Conservation (phyloP, 2,329 filamentous ascomycete species). For the Plectosphaerella cucumerina region DNA sequence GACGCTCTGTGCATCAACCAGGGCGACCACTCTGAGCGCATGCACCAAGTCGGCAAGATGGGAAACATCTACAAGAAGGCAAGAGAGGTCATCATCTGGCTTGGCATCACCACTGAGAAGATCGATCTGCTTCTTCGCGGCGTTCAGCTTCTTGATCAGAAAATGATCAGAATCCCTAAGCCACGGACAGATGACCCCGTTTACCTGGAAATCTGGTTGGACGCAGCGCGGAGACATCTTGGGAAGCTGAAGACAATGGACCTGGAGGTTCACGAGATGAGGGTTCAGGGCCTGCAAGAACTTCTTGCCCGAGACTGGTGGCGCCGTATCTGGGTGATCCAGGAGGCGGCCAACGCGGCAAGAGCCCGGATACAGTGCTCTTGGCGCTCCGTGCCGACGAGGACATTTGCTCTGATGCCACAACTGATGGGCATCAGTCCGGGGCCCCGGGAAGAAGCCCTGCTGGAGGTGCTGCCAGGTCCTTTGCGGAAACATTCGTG, state of each 20-base stretch:
- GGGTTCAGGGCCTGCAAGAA: background rate
- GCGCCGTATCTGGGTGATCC: slow-evolving; percentile 4
- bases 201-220: background rate
- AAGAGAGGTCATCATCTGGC: slow-evolving; percentile 5
- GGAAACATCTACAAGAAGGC: slow-evolving; percentile 5
- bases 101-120: background rate
- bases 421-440: background rate
- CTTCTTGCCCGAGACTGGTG: background rate
- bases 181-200: background rate
- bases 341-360: slow-evolving; percentile 1
- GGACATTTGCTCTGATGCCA: background rate
- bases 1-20: slow-evolving; percentile 12
- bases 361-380: background rate
- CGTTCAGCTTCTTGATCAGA: background rate
- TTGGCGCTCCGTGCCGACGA: background rate
- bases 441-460: background rate
- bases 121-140: background rate
- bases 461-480: slow-evolving; percentile 4
- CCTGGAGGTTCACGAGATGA: too few relatives aligned
- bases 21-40: background rate
- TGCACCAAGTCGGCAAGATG: slow-evolving; percentile 8
- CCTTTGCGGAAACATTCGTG: background rate
- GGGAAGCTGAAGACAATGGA: background rate
- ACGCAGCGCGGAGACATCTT: background rate
- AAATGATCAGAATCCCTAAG: background rate